phyloP scores from a whole-genome alignment of 495 filamentous ascomycete species.

The Penicillium crystallinum region DNA sequence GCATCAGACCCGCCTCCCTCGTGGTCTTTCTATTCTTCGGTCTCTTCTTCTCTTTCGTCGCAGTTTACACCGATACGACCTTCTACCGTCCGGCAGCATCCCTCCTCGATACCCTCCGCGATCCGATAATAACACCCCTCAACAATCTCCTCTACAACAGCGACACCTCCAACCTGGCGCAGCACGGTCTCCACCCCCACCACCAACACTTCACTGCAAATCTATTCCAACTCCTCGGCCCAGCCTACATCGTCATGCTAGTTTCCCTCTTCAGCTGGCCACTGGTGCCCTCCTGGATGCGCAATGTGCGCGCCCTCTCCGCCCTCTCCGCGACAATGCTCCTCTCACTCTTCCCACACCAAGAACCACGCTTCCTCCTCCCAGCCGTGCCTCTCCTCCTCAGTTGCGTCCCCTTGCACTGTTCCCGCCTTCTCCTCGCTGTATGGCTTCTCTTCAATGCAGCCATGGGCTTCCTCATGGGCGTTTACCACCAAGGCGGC shows the following conservation, averaged over 20 bases:
- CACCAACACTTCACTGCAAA: slow-evolving; percentile 87
- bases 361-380: slow-evolving; percentile 91
- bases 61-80: slow-evolving; percentile 72
- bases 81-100: slow-evolving; percentile 65
- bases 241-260: slow-evolving; percentile 65
- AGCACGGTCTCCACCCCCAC: slow-evolving; percentile 86
- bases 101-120: slow-evolving; percentile 44
- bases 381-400: slow-evolving; percentile 85
- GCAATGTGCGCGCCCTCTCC: slow-evolving; percentile 53
- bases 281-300: slow-evolving; percentile 44
- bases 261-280: slow-evolving; percentile 49
- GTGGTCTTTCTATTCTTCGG: slow-evolving; percentile 55
- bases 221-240: slow-evolving; percentile 85
- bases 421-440: slow-evolving; percentile 54
- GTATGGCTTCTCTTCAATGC: slow-evolving; percentile 83
- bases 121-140: slow-evolving; percentile 77
- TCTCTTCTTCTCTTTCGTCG: slow-evolving; percentile 59
- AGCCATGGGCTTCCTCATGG: slow-evolving; percentile 75
- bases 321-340: slow-evolving; percentile 75
- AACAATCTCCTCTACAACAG: slow-evolving; percentile 92
- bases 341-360: slow-evolving; percentile 82
- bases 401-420: slow-evolving; percentile 69
- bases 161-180: slow-evolving; percentile 66
- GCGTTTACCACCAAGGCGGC: slow-evolving; percentile 89
- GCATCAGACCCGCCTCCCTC: slow-evolving; percentile 61